Evolutionary conservation across 2,329 filamentous ascomycete genomes (phyloP).

Genomic region (Beauveria medogensis): DNA sequence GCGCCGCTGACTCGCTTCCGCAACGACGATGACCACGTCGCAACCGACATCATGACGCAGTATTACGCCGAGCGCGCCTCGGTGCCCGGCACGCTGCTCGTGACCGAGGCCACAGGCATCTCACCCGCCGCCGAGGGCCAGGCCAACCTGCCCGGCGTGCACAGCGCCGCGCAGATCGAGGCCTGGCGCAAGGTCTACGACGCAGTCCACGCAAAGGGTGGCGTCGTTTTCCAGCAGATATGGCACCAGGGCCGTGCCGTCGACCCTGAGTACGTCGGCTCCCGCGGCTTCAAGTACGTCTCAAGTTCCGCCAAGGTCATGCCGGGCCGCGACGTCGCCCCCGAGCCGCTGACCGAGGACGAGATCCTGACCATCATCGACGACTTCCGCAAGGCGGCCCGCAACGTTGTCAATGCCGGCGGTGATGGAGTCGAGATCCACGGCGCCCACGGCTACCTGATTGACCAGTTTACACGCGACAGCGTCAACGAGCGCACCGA

Average conservation of each 20-base stretch:
- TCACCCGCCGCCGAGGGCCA: constrained; percentile 21
- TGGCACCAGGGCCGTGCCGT: constrained; percentile 49
- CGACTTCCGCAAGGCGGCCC: constrained; percentile 46
- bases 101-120: constrained; percentile 39
- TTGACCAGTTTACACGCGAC: constrained; percentile 49
- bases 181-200: constrained; percentile 53
- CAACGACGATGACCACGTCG: constrained; percentile 29
- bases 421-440: constrained; percentile 60
- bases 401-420: constrained; percentile 51
- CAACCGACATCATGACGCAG: constrained; percentile 22
- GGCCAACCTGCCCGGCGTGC: constrained; percentile 46
- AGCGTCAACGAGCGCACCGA: constrained; percentile 42
- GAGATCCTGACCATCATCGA: constrained; percentile 56
- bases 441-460: constrained; percentile 47
- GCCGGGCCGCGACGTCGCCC: constrained; percentile 41
- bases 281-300: constrained; percentile 19
- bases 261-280: constrained; percentile 13
- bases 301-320: constrained; percentile 22
- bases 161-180: constrained; percentile 43
- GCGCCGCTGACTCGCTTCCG: constrained; percentile 49
- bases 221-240: constrained; percentile 53
- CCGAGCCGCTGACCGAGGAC: constrained; percentile 53
- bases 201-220: constrained; percentile 52
- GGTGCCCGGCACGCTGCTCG: constrained; percentile 33
- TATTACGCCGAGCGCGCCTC: constrained; percentile 40